Base-by-base conservation (phyloP, 164 flowering plant genomes). In the Nelumbo lutea region DNA sequence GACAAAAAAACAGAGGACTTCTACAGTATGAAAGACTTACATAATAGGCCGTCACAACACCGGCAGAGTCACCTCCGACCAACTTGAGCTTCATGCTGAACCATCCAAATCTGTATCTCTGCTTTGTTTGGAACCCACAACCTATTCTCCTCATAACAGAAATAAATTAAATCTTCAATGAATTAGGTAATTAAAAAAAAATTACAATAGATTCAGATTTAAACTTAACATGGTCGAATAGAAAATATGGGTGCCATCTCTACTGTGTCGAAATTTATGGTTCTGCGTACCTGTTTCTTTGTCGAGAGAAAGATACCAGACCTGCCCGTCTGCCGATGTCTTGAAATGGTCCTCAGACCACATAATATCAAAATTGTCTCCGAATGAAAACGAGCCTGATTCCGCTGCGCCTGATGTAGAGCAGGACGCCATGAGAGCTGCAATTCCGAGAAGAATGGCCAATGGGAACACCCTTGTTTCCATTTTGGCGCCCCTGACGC, bases 11-110 rank as follows among this genome's bases (percentile, higher is more conserved):
- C 27, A 27, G 27, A 27, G 0, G 27, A 27, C 27, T 27, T 27
- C 27, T 27, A 27, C 27, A 27, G 27, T 27, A 27, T 27, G 27
- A 27, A 27, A 9, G 3, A 77, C 94, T 84, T 76, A 93, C 98
- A 79, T 93, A 93, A 70, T 88, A 93, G 60, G 97, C 98, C 2
- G 98, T 91, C 66, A 93, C 96, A 9, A 93, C 93, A 14, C 98
- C 97, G 8, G 97, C 98, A 53, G 97, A 93, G 74, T 93, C 98
- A 10, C 97, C 96, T 47, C 91, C 98, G 1, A 91, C 97, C 73
- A 93, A 61, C 77, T 86, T 93, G 9, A 93, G 84, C 80, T 86
- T 93, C 98, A 89, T 93, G 76, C 98, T 91, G 63, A 91, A 93
- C 98, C 97, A 93, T 64, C 98, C 98, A 72, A 93, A 93, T 83